A percentile compares a stretch with the other conserved stretches of the same genome.
These are phyloP conservation scores for Cercospora janseana DNA, from an alignment of 2,329 filamentous ascomycete genomes.

Conservation along the genomic window DNA sequence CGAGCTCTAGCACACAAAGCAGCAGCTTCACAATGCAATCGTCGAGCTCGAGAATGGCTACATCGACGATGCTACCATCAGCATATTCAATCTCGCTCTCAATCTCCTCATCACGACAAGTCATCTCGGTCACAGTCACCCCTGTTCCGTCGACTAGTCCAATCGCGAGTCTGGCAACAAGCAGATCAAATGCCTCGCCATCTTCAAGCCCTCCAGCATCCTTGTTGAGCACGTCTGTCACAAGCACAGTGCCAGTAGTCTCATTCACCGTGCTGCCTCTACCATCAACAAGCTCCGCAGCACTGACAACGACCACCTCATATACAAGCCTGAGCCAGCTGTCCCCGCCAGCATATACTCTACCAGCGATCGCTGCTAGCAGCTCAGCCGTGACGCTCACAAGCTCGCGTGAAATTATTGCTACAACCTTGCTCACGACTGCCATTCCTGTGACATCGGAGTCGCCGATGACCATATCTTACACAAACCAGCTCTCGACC, in stretches of 20 bases:
- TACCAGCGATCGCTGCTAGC: not conserved
- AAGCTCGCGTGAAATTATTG: no score
- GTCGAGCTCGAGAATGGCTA: not conserved
- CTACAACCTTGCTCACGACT: not conserved
- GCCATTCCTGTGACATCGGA: not conserved
- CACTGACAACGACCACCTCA: no score
- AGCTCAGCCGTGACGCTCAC: not conserved
- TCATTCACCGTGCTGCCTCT: not conserved
- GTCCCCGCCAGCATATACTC: not conserved
- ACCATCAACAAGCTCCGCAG: not conserved
- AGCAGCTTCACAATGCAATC: no score
- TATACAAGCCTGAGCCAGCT: not conserved
- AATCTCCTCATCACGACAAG: not conserved
- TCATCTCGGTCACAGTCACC: slow-evolving; percentile 8
- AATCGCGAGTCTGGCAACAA: not conserved
- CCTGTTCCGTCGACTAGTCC: not conserved
- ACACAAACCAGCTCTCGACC: not conserved
- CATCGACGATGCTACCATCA: not conserved
- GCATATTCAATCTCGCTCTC: not conserved
- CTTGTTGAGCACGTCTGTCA: no score
- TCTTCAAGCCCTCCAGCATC: no score
- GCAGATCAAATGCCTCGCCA: no score
- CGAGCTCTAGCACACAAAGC: not conserved
- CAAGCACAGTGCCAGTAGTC: not conserved
- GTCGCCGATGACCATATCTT: no score